A percentile compares a stretch with the other conserved stretches of the same genome.
These are phyloP conservation scores for Tricholoma furcatifolium DNA, from an alignment of 768 basidiomycete species.

Conservation along the genomic window DNA sequence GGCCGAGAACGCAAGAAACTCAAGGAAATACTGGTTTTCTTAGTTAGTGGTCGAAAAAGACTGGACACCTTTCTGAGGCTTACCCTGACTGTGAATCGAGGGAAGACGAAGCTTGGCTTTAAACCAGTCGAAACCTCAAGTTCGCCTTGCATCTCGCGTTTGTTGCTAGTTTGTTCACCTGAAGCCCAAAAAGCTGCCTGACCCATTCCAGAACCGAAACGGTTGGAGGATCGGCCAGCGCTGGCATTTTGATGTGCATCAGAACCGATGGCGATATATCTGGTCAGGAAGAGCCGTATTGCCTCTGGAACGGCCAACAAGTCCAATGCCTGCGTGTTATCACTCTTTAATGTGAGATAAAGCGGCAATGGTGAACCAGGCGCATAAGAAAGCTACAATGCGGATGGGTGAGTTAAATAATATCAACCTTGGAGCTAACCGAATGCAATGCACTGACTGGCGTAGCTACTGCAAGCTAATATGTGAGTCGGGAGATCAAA, in stretches of 20 bases:
- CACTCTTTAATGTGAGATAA: constrained; percentile 40
- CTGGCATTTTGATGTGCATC: constrained; percentile 41
- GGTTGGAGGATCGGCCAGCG: constrained; percentile 42
- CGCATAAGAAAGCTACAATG: constrained; percentile 44
- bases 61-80: constrained; percentile 16
- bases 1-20: constrained; percentile 40
- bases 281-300: constrained; percentile 40
- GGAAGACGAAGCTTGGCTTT: constrained; percentile 41
- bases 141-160: constrained; percentile 47
- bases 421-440: neutral
- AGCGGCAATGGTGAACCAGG: constrained; percentile 53
- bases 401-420: neutral
- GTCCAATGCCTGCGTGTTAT: constrained; percentile 49
- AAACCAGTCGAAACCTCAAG: constrained; percentile 42
- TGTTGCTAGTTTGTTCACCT: constrained; percentile 29
- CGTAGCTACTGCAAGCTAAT: constrained; percentile 48
- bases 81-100: constrained; percentile 47
- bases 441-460: constrained; percentile 33
- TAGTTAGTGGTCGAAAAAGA: neutral
- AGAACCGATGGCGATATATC: constrained; percentile 47
- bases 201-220: constrained; percentile 39
- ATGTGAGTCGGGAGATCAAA: neutral
- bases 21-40: constrained; percentile 40
- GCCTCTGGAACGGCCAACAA: constrained; percentile 41
- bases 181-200: constrained; percentile 52